Evolutionary conservation across 208 protist genomes (phyloP), one percentile per base, ranked within the genome.

Genomic region (Strigomonas culicis): DNA sequence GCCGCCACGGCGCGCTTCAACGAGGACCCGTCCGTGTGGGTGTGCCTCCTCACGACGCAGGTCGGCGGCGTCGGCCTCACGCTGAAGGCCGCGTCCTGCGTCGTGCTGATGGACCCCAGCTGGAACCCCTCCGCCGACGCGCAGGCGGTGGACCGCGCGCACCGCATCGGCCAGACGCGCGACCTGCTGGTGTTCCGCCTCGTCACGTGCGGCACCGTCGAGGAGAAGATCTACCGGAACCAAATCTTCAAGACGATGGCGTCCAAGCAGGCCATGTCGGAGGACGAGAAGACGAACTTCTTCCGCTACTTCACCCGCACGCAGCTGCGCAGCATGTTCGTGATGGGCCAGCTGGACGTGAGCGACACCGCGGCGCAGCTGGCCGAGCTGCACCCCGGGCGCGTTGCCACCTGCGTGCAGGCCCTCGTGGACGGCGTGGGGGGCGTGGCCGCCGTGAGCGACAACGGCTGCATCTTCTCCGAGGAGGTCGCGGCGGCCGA

Each of bases 141-240:
- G 51, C 98, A 99, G 76, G 98, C 98, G 2, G 80, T 97, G 44
- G 98, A 99, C 67, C 83, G 98, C 60, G 96, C 97, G 24, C 98
- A 99, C 81, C 88, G 98, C 69, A 98, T 99, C 39, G 98, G 98
- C n/a, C 98, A 99, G 76, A 93, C 60, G 36, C 79, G 79, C 3
- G 97, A 99, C 28, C 98, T 99, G 0, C 70, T 80, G 7, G 84
- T 99, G 24, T 99, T 93, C 62, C 89, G 98, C 50, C 86, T 99
- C 28, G 79, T 99, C 8, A 98, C 96, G 2, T 92, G 97, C 50
- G 90, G 88, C 15, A 98, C 97, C 13, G 94, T 99, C 27, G 98
- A 99, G 82, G 98, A 99, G 75, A 98, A 99, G 69, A 90, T 99
- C 19, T 99, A 99, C 74, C 93, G 98, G 56, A 95, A 98, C 60